A percentile compares a stretch with the other conserved stretches of the same genome.
These are phyloP conservation scores for Pleurotus giganteus DNA, from an alignment of 768 basidiomycete species.

Conservation along the genomic window DNA sequence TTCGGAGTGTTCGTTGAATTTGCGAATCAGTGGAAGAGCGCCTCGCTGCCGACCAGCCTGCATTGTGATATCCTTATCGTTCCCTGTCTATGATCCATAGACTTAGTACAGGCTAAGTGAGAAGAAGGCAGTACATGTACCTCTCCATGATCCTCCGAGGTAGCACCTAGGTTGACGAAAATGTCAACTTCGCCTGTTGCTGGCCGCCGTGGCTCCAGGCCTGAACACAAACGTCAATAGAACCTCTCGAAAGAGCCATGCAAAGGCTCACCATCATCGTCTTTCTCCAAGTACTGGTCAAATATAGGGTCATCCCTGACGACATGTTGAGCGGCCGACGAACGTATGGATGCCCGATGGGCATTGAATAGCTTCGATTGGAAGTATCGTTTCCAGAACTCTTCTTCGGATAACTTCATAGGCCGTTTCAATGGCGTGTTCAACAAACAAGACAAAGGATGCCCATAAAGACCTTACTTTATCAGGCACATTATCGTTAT, in stretches of 20 bases:
- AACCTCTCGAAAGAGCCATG: background rate
- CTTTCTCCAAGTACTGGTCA: conserved; percentile 93
- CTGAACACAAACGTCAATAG: conserved; percentile 33
- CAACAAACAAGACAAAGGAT: conserved; percentile 9
- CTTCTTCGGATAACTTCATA: conserved; percentile 77
- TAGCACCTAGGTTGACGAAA: conserved; percentile 85
- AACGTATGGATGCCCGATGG: conserved; percentile 90
- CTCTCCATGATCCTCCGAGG: conserved; percentile 87
- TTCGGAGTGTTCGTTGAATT: conserved; percentile 98
- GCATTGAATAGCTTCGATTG: conserved; percentile 94
- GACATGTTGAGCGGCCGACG: conserved; percentile 77
- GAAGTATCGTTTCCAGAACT: conserved; percentile 98
- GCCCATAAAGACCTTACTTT: conserved; percentile 48
- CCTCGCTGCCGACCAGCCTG: conserved; percentile 87
- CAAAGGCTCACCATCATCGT: conserved; percentile 77
- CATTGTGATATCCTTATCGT: conserved; percentile 92
- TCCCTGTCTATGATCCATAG: conserved; percentile 65
- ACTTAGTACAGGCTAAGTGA: conserved; percentile 2
- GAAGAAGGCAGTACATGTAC: conserved; percentile 33
- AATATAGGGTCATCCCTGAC: conserved; percentile 92
- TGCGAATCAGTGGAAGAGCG: conserved; percentile 88
- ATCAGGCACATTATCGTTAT: conserved; percentile 87
- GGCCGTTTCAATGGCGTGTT: background rate
- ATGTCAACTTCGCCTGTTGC: conserved; percentile 68
- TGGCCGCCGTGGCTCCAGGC: conserved; percentile 72